Evolutionary conservation across 495 filamentous ascomycete species (phyloP).

Genomic region (Trichoderma reesei): DNA sequence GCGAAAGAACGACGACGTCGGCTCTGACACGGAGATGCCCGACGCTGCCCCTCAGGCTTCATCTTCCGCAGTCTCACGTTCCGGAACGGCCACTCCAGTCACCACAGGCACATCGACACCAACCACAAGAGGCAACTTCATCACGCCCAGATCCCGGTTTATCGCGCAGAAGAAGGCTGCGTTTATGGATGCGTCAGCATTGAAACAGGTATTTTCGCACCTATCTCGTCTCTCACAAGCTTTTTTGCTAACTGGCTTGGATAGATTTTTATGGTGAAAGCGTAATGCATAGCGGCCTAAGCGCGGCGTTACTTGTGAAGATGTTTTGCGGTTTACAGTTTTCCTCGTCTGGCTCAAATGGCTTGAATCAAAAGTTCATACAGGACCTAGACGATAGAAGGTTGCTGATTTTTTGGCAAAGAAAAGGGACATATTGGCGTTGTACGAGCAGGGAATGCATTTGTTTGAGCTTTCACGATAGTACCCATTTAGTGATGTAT

Average conservation of each 20-base stretch:
- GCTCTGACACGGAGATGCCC: conserved; percentile 13
- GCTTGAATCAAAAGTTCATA: not conserved
- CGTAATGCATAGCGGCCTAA: conserved; percentile 17
- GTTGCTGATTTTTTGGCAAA: not conserved
- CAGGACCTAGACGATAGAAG: not conserved
- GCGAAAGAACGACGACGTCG: conserved; percentile 12
- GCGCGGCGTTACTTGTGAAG: not conserved
- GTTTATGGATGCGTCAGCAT: conserved; percentile 55
- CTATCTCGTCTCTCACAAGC: not conserved
- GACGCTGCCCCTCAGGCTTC: not conserved
- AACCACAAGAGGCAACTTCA: conserved; percentile 36
- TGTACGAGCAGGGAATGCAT: not conserved
- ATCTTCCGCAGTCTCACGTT: conserved; percentile 11
- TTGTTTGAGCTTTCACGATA: not conserved
- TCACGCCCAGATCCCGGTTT: conserved; percentile 48
- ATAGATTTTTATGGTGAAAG: conserved; percentile 68
- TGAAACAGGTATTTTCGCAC: conserved; percentile 56
- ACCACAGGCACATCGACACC: conserved; percentile 18
- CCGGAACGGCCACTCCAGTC: conserved; percentile 21
- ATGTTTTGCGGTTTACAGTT: not conserved
- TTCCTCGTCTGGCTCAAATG: not conserved
- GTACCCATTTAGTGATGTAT: not conserved
- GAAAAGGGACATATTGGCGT: not conserved
- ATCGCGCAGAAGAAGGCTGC: conserved; percentile 74
- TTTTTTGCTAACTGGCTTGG: conserved; percentile 24